Conservation (phyloP, 2,329 filamentous ascomycete genomes). For the Trichoderma sp. region DNA sequence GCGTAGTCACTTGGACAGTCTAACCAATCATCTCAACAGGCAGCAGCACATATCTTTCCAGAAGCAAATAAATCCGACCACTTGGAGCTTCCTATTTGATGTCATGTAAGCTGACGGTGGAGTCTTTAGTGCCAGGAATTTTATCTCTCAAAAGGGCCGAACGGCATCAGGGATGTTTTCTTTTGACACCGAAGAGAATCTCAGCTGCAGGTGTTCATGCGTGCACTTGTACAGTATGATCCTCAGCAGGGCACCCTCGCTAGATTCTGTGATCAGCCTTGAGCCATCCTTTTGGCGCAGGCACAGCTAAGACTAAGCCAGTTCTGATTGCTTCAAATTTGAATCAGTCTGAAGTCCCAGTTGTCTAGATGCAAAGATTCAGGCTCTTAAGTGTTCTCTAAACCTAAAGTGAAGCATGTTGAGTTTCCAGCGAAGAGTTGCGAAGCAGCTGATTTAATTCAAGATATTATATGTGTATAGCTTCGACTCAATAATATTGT, state of each 20-base stretch:
- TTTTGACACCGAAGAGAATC: not conserved
- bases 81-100: conserved; percentile 2
- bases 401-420: not conserved
- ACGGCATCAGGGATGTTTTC: not conserved
- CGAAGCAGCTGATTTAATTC: not conserved
- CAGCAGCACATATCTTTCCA: not conserved
- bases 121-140: not conserved
- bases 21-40: not conserved
- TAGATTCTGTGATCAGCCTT: not conserved
- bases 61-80: not conserved
- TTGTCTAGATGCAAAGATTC: not conserved
- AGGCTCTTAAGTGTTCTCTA: not conserved
- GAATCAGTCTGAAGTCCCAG: not conserved
- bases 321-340: not conserved
- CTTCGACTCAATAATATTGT: not conserved
- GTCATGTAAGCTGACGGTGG: conserved; percentile 1
- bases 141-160: conserved; percentile 9
- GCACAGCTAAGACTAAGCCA: not conserved
- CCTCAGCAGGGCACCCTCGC: not conserved
- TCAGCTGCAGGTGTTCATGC: not conserved
- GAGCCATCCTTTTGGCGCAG: not conserved
- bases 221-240: not conserved
- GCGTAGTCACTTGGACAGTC: not conserved
- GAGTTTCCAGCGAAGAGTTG: not conserved
- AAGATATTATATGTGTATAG: not conserved